These are phyloP conservation scores for Aspergillus sp. DNA, from an alignment of 2,329 filamentous ascomycete genomes.

Conservation along the genomic window DNA sequence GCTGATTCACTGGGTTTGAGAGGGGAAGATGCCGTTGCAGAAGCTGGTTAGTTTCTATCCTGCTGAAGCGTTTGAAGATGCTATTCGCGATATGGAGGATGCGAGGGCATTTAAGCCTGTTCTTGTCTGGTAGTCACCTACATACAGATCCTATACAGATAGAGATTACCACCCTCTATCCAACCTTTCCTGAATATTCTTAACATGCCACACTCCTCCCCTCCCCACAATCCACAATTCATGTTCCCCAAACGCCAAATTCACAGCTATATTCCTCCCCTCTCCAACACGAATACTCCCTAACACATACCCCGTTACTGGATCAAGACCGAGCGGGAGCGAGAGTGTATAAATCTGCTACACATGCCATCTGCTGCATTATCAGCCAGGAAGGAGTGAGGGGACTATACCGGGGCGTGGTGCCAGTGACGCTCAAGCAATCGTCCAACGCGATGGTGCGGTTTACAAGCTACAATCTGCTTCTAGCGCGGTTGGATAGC, in stretches of 20 bases:
- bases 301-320: too few relatives aligned
- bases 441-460: conserved; percentile 39
- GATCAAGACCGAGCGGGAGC: conserved; percentile 35
- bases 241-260: too few relatives aligned
- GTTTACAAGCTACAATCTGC: conserved; percentile 58
- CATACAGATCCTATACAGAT: too few relatives aligned
- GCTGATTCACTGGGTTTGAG: conserved; percentile 46
- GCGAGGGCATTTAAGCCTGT: conserved; percentile 26
- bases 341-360: conserved; percentile 44
- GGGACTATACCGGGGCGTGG: conserved; percentile 54
- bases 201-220: too few relatives aligned
- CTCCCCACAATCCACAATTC: too few relatives aligned
- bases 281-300: too few relatives aligned
- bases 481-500: conserved; percentile 48
- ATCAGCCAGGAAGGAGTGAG: conserved; percentile 49
- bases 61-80: conserved; percentile 22
- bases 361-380: conserved; percentile 47
- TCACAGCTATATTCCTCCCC: too few relatives aligned
- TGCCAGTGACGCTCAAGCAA: conserved; percentile 57
- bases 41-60: conserved; percentile 42
- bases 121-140: conserved; percentile 22
- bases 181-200: too few relatives aligned
- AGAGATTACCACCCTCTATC: too few relatives aligned
- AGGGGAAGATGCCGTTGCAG: conserved; percentile 45
- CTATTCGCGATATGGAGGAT: conserved; percentile 20